phyloP scores from a whole-genome alignment of 2,329 filamentous ascomycete species.

The Fusarium domesticum region DNA sequence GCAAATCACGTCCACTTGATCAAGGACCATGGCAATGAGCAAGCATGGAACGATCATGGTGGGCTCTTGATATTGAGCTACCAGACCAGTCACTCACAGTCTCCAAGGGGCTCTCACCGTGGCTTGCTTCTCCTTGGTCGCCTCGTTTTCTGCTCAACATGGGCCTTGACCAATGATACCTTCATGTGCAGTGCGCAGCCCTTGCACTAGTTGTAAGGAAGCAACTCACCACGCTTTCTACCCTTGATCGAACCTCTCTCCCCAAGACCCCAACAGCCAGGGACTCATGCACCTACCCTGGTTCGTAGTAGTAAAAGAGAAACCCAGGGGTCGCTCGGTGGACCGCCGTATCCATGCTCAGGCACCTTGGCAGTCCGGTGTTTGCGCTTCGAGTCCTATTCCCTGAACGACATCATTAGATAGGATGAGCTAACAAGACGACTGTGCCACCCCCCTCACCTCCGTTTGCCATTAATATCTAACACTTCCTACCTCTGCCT shows the following conservation, averaged over 20 bases:
- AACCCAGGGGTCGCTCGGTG: conserved; percentile 25
- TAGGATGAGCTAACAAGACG: conserved; percentile 22
- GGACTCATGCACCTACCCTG: conserved; percentile 7
- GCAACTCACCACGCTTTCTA: neutral
- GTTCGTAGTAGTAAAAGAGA: conserved; percentile 12
- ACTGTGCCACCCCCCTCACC: conserved; percentile 17
- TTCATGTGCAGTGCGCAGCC: too few relatives aligned
- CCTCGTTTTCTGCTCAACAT: neutral
- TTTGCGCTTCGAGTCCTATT: conserved; percentile 24
- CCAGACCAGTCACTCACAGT: too few relatives aligned
- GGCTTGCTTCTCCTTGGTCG: neutral
- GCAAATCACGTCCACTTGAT: neutral
- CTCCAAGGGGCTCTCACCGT: neutral
- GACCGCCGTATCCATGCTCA: conserved; percentile 19
- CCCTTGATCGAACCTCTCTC: neutral
- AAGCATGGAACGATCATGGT: too few relatives aligned
- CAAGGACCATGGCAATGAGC: neutral
- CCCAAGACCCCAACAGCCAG: neutral
- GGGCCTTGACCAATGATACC: neutral
- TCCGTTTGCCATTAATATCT: conserved; percentile 29
- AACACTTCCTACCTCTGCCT: conserved; percentile 24
- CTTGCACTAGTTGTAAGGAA: too few relatives aligned
- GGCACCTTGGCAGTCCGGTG: conserved; percentile 27
- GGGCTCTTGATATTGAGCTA: too few relatives aligned
- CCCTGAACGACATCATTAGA: conserved; percentile 18